phyloP scores from a whole-genome alignment of 1,139 yeast genomes.

The Debaryomycetaceae sp. region DNA sequence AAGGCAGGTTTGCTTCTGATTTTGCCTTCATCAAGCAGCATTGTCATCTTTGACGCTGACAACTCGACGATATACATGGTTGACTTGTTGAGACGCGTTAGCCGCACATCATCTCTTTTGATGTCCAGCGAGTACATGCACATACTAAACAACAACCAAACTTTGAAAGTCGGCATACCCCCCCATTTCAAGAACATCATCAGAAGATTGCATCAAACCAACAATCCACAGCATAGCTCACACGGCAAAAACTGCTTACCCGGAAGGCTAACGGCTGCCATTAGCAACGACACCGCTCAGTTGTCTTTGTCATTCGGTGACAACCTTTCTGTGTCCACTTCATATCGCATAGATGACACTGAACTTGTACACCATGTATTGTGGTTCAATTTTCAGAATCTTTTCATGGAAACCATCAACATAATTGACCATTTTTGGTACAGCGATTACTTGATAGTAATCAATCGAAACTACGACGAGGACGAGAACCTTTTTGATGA shows the following conservation, averaged over 20 bases:
- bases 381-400: constrained; percentile 39
- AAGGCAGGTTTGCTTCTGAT: constrained; percentile 19
- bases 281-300: constrained; percentile 26
- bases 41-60: constrained; percentile 20
- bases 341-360: constrained; percentile 18
- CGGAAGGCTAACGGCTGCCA: constrained; percentile 22
- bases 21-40: constrained; percentile 23
- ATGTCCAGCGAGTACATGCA: constrained; percentile 26
- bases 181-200: constrained; percentile 28
- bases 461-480: constrained; percentile 25
- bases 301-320: constrained; percentile 28
- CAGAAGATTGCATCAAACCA: constrained; percentile 17
- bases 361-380: constrained; percentile 26
- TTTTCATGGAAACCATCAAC: constrained; percentile 30
- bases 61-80: constrained; percentile 19
- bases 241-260: constrained; percentile 11
- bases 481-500: constrained; percentile 26
- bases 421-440: constrained; percentile 36
- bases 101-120: constrained; percentile 9
- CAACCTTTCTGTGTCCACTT: constrained; percentile 34
- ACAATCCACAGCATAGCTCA: constrained; percentile 12
- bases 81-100: constrained; percentile 15
- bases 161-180: constrained; percentile 28
- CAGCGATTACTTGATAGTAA: constrained; percentile 28
- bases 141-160: constrained; percentile 17